phyloP scores from a whole-genome alignment of 345 rosid genomes.

The Rhizophora mangle region DNA sequence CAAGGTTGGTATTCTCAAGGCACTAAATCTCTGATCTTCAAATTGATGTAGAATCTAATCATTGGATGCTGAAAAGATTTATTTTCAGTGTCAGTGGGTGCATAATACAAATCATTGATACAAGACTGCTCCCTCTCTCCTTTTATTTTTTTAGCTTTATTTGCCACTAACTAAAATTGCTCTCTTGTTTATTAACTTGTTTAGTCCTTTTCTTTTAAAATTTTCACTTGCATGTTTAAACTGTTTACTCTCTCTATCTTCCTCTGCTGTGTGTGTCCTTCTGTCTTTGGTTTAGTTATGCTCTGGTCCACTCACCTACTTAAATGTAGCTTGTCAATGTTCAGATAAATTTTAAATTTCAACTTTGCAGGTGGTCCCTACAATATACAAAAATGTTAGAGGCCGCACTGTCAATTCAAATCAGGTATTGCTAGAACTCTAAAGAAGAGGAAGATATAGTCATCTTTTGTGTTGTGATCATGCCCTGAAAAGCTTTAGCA shows the following conservation, averaged over 20 bases:
- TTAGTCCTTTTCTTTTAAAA: no score
- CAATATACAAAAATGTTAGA: constrained; percentile 70
- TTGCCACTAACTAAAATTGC: no score
- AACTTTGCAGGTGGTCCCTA: constrained; percentile 77
- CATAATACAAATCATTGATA: not conserved
- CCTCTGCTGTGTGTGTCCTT: not conserved
- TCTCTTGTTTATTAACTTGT: no score
- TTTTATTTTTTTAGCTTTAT: no score
- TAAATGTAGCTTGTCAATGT: not conserved
- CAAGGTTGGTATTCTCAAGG: constrained; percentile 45
- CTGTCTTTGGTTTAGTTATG: not conserved
- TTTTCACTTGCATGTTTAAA: no score
- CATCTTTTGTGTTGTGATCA: constrained; percentile 3
- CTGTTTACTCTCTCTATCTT: no score
- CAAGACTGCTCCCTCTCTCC: no score
- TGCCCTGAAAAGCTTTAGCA: constrained; percentile 11
- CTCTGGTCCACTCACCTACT: not conserved
- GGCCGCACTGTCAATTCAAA: constrained; percentile 37
- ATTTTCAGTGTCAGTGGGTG: not conserved
- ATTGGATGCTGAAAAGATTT: not conserved
- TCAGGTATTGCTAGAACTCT: constrained; percentile 25
- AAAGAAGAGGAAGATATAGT: not conserved
- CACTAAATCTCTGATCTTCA: not conserved
- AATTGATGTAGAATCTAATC: not conserved
- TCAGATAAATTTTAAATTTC: constrained; percentile 6